A percentile compares a stretch with the other conserved stretches of the same genome.
These are phyloP conservation scores for Trichoderma simmonsii DNA, from an alignment of 2,329 filamentous ascomycete species.

Conservation along the genomic window DNA sequence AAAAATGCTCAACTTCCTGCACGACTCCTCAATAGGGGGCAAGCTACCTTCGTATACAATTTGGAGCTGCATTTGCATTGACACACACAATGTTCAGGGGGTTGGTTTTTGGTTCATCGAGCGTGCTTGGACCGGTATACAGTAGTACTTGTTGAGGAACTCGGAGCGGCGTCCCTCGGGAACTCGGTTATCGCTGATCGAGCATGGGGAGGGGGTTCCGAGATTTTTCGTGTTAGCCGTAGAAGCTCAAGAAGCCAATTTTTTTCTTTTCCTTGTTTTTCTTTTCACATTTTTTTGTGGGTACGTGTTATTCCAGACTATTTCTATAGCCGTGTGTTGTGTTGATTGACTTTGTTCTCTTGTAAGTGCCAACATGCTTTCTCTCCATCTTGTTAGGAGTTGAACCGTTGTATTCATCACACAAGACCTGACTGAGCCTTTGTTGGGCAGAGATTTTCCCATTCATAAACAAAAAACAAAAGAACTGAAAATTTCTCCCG, in stretches of 20 bases:
- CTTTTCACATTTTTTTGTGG: background rate
- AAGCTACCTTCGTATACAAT: background rate
- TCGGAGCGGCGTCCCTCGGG: background rate
- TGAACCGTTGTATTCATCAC: background rate
- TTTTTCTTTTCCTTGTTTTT: background rate
- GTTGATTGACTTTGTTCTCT: background rate
- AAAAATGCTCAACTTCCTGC: background rate
- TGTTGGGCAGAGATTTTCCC: background rate
- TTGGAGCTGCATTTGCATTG: background rate
- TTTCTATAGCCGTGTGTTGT: background rate
- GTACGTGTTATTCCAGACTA: background rate
- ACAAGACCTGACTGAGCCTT: background rate
- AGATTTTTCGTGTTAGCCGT: background rate
- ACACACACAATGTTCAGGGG: background rate
- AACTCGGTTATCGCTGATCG: conserved; percentile 15
- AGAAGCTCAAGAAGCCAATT: background rate
- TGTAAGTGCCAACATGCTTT: background rate
- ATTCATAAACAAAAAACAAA: background rate
- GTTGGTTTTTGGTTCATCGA: background rate
- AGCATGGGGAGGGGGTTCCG: background rate
- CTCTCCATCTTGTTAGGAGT: background rate
- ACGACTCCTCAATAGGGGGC: background rate
- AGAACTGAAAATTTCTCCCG: background rate
- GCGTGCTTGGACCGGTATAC: background rate
- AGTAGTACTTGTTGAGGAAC: background rate